These are phyloP conservation scores for Fusarium palustre DNA, from an alignment of 2,329 filamentous ascomycete genomes.

Conservation along the genomic window DNA sequence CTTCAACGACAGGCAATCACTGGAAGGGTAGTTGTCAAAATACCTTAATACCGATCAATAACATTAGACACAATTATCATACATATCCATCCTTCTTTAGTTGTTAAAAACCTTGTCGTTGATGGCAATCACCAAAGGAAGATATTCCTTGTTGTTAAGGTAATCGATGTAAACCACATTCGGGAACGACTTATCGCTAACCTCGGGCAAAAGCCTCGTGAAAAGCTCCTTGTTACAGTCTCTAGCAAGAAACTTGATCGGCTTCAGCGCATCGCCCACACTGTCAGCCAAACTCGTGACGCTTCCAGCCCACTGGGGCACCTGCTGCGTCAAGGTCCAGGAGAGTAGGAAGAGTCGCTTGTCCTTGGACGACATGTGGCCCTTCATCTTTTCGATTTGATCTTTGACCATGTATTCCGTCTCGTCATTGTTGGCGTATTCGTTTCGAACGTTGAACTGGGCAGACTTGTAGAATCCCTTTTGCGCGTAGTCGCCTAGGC, in stretches of 20 bases:
- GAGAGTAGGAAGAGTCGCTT: conserved; percentile 14
- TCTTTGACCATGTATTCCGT: conserved; percentile 3
- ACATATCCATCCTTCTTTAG: background rate
- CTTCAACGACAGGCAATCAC: conserved; percentile 26
- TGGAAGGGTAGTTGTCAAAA: conserved; percentile 33
- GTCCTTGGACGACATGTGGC: conserved; percentile 14
- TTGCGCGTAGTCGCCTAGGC: background rate
- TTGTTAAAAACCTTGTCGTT: conserved; percentile 25
- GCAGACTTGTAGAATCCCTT: conserved; percentile 14
- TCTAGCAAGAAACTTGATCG: conserved; percentile 1
- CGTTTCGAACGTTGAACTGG: conserved; percentile 17
- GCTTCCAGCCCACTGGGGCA: background rate
- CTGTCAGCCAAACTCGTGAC: background rate
- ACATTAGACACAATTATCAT: background rate
- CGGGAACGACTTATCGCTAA: conserved; percentile 6
- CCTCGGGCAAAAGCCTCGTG: conserved; percentile 1
- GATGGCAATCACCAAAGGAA: conserved; percentile 13
- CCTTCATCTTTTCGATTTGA: conserved; percentile 19
- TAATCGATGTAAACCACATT: conserved; percentile 27
- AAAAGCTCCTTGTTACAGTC: conserved; percentile 20
- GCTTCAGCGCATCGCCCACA: background rate
- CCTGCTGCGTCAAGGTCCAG: conserved; percentile 15
- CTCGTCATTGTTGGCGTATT: conserved; percentile 23
- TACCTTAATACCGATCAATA: background rate
- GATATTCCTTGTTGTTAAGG: conserved; percentile 11